Evolutionary conservation across 2,329 filamentous ascomycete species (phyloP).

Genomic region (Colletotrichum trifolii): DNA sequence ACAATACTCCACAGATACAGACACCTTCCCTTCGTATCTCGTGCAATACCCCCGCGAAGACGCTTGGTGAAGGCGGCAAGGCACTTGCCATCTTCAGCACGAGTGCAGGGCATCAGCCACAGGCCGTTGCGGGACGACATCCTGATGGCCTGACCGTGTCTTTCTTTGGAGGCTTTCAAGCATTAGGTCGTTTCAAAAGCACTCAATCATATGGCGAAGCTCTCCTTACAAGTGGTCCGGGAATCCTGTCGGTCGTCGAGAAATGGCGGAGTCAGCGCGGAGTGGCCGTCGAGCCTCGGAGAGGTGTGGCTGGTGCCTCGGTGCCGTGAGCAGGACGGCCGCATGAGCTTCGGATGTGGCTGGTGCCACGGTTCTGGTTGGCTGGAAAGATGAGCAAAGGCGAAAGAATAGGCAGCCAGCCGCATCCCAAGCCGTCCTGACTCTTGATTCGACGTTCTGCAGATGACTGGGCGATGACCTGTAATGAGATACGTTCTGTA

Average conservation of each 20-base stretch:
- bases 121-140: slow-evolving; percentile 2
- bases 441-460: slow-evolving; percentile 11
- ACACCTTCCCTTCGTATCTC: slow-evolving; percentile 4
- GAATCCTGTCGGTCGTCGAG: not conserved
- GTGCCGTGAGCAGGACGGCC: slow-evolving; percentile 6
- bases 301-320: slow-evolving; percentile 23
- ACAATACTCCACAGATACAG: not conserved
- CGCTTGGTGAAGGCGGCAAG: not conserved
- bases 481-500: slow-evolving; percentile 13
- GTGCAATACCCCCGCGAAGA: slow-evolving; percentile 2
- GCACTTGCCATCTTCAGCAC: not conserved
- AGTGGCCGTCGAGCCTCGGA: slow-evolving; percentile 9
- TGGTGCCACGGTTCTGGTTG: slow-evolving; percentile 21
- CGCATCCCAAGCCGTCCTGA: slow-evolving; percentile 16
- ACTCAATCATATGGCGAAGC: slow-evolving; percentile 5
- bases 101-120: slow-evolving; percentile 27
- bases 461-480: slow-evolving; percentile 4
- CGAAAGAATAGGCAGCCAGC: slow-evolving; percentile 19
- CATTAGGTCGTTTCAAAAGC: not conserved
- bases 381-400: slow-evolving; percentile 8
- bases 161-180: slow-evolving; percentile 1
- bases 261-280: slow-evolving; percentile 4
- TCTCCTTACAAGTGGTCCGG: not conserved
- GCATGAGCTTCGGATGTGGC: slow-evolving; percentile 15
- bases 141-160: not conserved